These are phyloP conservation scores for Cyclostephanos tholiformis DNA, from an alignment of 108 stramenopile species.

Conservation along the genomic window DNA sequence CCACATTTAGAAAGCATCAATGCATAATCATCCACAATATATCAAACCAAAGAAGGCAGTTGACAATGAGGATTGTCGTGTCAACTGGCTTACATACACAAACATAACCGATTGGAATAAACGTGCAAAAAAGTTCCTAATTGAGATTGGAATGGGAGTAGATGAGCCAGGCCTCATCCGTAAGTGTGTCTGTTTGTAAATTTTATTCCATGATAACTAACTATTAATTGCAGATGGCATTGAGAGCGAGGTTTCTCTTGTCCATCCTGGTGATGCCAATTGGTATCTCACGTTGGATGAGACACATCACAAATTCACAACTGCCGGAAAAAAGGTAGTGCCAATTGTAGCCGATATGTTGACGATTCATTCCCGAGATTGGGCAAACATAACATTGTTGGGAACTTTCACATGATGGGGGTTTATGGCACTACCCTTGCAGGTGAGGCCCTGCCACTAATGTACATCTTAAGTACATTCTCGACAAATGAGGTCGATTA, in stretches of 20 bases:
- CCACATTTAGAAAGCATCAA: too few species aligned
- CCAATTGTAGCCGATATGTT: neutral
- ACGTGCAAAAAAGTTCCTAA: too few species aligned
- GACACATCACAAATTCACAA: neutral
- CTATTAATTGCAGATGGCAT: too few species aligned
- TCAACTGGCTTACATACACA: too few species aligned
- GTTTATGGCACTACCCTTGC: neutral
- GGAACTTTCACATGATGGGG: neutral
- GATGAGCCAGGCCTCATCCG: too few species aligned
- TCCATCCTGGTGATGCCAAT: neutral
- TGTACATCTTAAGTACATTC: neutral
- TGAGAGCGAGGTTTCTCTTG: too few species aligned
- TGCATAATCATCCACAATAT: too few species aligned
- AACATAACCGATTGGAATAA: too few species aligned
- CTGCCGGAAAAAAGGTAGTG: neutral
- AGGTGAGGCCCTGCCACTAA: neutral
- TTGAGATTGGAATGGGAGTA: neutral
- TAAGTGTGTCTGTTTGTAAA: neutral
- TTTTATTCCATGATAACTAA: neutral
- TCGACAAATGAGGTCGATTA: too few species aligned
- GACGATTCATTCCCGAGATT: neutral
- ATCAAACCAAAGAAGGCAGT: too few species aligned
- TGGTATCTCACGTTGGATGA: neutral
- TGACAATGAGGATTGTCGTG: too few species aligned
- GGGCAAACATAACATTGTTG: neutral